Base-by-base conservation (phyloP, 805 yeast species). In the Saturnispora diversa region DNA sequence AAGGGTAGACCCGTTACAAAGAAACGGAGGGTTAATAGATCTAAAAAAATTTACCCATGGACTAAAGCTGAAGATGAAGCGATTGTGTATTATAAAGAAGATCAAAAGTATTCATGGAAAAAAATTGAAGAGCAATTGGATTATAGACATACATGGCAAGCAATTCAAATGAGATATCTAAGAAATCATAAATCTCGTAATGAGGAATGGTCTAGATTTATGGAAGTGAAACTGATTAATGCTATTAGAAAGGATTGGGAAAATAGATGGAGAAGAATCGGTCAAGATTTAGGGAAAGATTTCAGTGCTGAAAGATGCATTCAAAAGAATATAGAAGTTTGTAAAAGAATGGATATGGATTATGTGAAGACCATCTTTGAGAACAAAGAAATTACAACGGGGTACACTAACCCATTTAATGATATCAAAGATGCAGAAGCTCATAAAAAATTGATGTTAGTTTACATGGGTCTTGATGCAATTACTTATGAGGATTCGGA, bases 91-190 rank as follows among this genome's bases (percentile, higher is more conserved):
- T 62, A 58, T 45, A 63, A 65, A 40, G 71, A 68, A 46, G 58
- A 53, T 37, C 43, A 55, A 47, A 51, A 55, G 22, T 54, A 55
- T 31, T 55, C 69, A 16, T 67, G 72, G 72, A 59, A 59, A 30
- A 54, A 55, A 36, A 64, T 67, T 31, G 64, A 64, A 23, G 47
- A 47, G 23, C 48, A 58, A 22, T 40, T 63, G 13, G 55, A 56
- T 9, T 38, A 50, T 11, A 49, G 56, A 35, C 70, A 66, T 44
- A 50, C 68, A 12, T 65, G 70, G 70, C 71, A 66, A 48, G 69
- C 71, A 2, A 62, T 68, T 26, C 73, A 68, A 49, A 68, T 68
- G 72, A 49, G 71, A 37, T 68, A 68, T 44, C 51, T 68, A 31
- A 55, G 72, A 8, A 54, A 60, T 28, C 64, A 65, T 41, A 63